phyloP scores from a whole-genome alignment of 306 rosid genomes.

The Fragaria iinumae region DNA sequence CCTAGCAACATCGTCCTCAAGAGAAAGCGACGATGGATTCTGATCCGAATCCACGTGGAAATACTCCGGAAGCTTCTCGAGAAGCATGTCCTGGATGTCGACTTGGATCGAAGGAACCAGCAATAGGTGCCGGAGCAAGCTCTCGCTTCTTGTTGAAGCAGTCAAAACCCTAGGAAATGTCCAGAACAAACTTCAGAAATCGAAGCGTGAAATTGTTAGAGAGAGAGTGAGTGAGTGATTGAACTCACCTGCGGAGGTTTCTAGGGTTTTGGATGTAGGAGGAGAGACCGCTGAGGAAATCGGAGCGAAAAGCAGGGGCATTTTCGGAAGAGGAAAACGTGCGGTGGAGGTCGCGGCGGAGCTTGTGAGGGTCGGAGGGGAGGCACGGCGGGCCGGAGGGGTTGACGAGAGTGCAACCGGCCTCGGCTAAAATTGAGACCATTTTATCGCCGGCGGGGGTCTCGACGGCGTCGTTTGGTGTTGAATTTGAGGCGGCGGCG shows the following conservation, averaged over 20 bases:
- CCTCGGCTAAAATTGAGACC: constrained; percentile 35
- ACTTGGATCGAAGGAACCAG: constrained; percentile 35
- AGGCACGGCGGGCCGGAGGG: constrained; percentile 41
- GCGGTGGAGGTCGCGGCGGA: constrained; percentile 39
- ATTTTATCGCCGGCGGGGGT: constrained; percentile 24
- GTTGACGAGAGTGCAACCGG: constrained; percentile 39
- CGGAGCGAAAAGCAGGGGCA: constrained; percentile 28
- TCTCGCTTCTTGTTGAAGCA: constrained; percentile 29
- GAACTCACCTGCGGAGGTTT: constrained; percentile 36
- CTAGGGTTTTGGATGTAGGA: constrained; percentile 20
- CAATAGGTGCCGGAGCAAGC: constrained; percentile 32
- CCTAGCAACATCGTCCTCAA: constrained; percentile 40
- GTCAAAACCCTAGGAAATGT: constrained; percentile 26
- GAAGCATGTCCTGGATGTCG: constrained; percentile 34
- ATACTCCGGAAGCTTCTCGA: constrained; percentile 44
- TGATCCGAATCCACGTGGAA: constrained; percentile 19
- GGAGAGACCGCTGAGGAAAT: constrained; percentile 37
- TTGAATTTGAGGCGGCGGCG: neutral
- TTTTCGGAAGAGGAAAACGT: constrained; percentile 30
- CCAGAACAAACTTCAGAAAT: neutral
- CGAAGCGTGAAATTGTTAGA: neutral
- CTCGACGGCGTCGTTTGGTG: constrained; percentile 27
- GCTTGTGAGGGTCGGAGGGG: constrained; percentile 35
- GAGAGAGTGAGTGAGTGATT: neutral
- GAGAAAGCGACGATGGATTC: constrained; percentile 22